Conservation (phyloP, 139 green algal species). For the Nannochloris sp. region DNA sequence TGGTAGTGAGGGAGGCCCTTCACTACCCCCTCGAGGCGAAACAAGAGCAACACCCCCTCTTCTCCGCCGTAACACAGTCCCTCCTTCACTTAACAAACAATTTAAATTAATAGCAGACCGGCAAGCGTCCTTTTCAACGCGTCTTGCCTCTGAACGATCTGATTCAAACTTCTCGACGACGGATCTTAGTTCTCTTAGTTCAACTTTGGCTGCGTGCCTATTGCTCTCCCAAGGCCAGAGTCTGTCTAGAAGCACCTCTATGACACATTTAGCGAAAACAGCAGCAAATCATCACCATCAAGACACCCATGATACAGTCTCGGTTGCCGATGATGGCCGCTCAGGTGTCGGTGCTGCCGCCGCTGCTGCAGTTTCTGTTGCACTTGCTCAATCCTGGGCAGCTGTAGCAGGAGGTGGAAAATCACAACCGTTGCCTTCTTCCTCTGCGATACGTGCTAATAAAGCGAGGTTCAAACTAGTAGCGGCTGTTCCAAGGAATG, state of each 20-base stretch:
- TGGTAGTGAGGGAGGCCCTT: not conserved
- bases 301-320: constrained; percentile 14
- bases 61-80: not conserved
- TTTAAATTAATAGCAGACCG: too few species aligned
- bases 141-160: too few species aligned
- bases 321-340: constrained; percentile 42
- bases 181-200: not conserved
- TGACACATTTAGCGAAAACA: too few species aligned
- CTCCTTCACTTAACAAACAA: too few species aligned
- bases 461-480: constrained; percentile 54
- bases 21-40: not conserved
- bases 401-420: constrained; percentile 5
- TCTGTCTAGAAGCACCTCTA: not conserved
- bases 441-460: not conserved
- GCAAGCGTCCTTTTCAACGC: too few species aligned
- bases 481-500: constrained; percentile 37
- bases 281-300: not conserved
- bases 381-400: constrained; percentile 46
- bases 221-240: not conserved
- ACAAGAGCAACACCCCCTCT: not conserved
- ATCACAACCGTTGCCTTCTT: not conserved
- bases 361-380: constrained; percentile 51
- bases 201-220: not conserved
- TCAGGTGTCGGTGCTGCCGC: constrained; percentile 47
- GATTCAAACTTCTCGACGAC: too few species aligned